Evolutionary conservation across 352 stramenopile genomes (phyloP), one percentile per base, ranked within the genome.

Genomic region (Chrysophaeum taylorii): DNA sequence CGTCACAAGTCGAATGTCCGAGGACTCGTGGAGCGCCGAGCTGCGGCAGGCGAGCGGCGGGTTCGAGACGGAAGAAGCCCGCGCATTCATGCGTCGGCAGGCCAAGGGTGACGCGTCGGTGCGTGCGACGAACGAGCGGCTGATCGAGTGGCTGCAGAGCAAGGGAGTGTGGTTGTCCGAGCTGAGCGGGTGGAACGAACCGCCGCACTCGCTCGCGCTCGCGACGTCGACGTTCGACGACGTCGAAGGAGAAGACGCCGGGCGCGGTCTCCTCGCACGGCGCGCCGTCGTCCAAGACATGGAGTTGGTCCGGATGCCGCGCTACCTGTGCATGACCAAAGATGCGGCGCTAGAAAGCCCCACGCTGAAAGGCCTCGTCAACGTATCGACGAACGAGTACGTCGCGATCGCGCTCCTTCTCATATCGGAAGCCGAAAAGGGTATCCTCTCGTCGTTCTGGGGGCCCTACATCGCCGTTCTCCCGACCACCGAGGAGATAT

Each of bases 321-420:
- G 86, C 12, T 71, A 82, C 64, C 53, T 89, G 36, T 89, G 83
- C 38, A 64, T 89, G 29, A 89, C 83, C 25, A 85, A 84, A 60
- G 64, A 53, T 41, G 81, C 80, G 7, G 83, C 83, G 21, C 67
- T 78, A 29, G 81, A 83, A 57, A 76, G 81, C 21, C 50, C 85
- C 0, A 81, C 80, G 23, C 82, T 80, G 45, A 80, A 84, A 76
- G 76, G 74, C 15, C 70, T 86, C n/a, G 61, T 66, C 1, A 21
- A 41, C 12, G 73, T 77, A 33, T 75, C 82, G 15, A 84, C 89
- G 38, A 89, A 88, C 72, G 87, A 93, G 74, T 93, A 90, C 73
- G 74, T 93, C 62, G 84, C 83, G 23, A 88, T 93, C 71, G 87
- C 87, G 0, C 83, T 86, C 68, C 82, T 90, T 70, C 73, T 92